Conservation (phyloP, 2,329 filamentous ascomycete species). For the Leptoxyphium fumago region DNA sequence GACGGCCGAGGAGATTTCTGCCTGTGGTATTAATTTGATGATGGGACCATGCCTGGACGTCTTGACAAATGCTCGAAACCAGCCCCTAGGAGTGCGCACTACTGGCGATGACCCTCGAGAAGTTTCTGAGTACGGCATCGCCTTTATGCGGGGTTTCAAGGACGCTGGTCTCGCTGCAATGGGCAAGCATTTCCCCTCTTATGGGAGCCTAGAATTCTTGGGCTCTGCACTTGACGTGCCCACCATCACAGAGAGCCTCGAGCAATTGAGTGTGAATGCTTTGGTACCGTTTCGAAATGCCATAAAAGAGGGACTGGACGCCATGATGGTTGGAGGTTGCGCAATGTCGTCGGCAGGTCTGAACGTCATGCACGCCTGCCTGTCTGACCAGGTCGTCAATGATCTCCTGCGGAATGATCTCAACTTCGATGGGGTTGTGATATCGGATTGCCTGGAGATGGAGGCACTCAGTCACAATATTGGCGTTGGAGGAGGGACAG, state of each 20-base stretch:
- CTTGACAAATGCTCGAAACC: slow-evolving; percentile 79
- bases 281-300: slow-evolving; percentile 85
- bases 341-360: slow-evolving; percentile 83
- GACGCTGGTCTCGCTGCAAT: slow-evolving; percentile 80
- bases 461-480: slow-evolving; percentile 90
- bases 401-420: slow-evolving; percentile 78
- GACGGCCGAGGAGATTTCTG: slow-evolving; percentile 79
- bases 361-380: slow-evolving; percentile 88
- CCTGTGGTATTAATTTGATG: slow-evolving; percentile 91
- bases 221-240: slow-evolving; percentile 84
- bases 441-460: slow-evolving; percentile 95
- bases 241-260: slow-evolving; percentile 86
- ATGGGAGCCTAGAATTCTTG: slow-evolving; percentile 86
- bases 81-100: slow-evolving; percentile 78
- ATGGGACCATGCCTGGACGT: slow-evolving; percentile 89
- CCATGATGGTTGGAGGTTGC: slow-evolving; percentile 91
- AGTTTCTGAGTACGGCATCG: slow-evolving; percentile 81
- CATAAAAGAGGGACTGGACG: slow-evolving; percentile 71
- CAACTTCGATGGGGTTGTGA: slow-evolving; percentile 79
- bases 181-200: slow-evolving; percentile 93
- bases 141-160: slow-evolving; percentile 82
- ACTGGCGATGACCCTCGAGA: slow-evolving; percentile 89
- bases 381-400: slow-evolving; percentile 86
- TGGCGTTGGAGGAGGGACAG: slow-evolving; percentile 88
- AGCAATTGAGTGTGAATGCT: slow-evolving; percentile 83